These are phyloP conservation scores for Solanum raphanifolium DNA, from an alignment of 257 asterid species.

Conservation along the genomic window DNA sequence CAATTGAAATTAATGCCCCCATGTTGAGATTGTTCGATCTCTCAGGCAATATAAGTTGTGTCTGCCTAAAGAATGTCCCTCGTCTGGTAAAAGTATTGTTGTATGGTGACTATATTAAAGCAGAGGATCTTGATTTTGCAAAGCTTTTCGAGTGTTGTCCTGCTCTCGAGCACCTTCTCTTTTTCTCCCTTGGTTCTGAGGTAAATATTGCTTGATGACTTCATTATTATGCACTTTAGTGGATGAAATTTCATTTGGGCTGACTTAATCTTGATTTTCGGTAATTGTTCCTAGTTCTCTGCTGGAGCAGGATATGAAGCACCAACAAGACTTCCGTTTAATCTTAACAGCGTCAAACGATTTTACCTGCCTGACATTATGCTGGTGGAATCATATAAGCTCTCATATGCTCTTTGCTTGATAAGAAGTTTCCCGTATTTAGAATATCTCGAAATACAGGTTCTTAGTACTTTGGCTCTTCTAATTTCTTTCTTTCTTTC, in stretches of 20 bases:
- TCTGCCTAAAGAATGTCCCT: neutral
- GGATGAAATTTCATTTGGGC: neutral
- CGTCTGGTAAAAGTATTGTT: neutral
- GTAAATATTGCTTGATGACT: neutral
- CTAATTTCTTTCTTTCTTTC: neutral
- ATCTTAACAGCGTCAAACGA: neutral
- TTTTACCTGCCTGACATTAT: neutral
- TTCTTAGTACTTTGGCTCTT: neutral
- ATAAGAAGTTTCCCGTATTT: neutral
- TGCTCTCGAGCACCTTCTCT: neutral
- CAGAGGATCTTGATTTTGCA: neutral
- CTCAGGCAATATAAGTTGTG: neutral
- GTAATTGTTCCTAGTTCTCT: neutral
- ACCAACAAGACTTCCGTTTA: neutral
- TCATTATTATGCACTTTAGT: neutral
- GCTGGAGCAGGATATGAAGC: neutral
- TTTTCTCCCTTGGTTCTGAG: rapidly evolving
- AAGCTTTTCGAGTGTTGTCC: neutral
- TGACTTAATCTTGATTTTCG: neutral
- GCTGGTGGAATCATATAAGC: neutral
- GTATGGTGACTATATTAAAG: neutral
- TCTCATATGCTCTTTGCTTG: neutral
- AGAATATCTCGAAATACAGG: neutral
- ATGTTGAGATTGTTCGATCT: neutral
- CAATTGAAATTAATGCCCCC: neutral